phyloP scores from a whole-genome alignment of 805 yeast species.

The Saturnispora mendoncae region DNA sequence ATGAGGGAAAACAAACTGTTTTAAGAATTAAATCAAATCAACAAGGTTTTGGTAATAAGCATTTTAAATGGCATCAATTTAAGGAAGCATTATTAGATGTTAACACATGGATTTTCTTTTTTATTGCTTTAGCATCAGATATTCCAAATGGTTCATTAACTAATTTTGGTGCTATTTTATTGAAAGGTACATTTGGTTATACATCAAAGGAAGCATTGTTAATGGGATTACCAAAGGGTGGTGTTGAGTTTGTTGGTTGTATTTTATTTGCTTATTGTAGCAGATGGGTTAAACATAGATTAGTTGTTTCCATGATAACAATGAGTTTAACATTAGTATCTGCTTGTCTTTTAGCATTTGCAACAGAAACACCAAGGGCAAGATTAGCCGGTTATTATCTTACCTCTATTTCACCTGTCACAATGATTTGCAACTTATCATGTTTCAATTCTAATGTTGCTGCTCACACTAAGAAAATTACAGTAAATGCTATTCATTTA shows the following conservation, averaged over 20 bases:
- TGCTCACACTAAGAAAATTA: conserved; percentile 66
- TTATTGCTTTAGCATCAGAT: conserved; percentile 23
- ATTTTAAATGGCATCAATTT: conserved; percentile 36
- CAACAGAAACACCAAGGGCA: conserved; percentile 13
- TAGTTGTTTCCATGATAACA: conserved; percentile 18
- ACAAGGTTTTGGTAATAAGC: conserved; percentile 33
- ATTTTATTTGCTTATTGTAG: conserved; percentile 25
- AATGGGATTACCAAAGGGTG: conserved; percentile 23
- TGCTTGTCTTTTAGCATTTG: conserved; percentile 19
- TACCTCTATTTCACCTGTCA: conserved; percentile 20
- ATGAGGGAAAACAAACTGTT: conserved; percentile 33
- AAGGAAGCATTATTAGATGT: conserved; percentile 38
- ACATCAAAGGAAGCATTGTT: conserved; percentile 19
- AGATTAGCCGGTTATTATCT: conserved; percentile 26
- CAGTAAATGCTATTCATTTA: conserved; percentile 48
- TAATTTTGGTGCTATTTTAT: conserved; percentile 36
- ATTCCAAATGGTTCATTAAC: conserved; percentile 26
- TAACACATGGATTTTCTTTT: conserved; percentile 31
- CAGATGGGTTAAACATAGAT: conserved; percentile 20
- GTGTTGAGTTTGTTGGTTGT: conserved; percentile 26
- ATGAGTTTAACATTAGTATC: conserved; percentile 12
- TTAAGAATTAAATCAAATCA: conserved; percentile 29
- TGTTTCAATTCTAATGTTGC: conserved; percentile 45
- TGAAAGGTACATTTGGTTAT: conserved; percentile 27
- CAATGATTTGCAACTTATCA: conserved; percentile 26